These are phyloP conservation scores for Sporothrix sp. DNA, from an alignment of 2,329 filamentous ascomycete species.

Conservation along the genomic window DNA sequence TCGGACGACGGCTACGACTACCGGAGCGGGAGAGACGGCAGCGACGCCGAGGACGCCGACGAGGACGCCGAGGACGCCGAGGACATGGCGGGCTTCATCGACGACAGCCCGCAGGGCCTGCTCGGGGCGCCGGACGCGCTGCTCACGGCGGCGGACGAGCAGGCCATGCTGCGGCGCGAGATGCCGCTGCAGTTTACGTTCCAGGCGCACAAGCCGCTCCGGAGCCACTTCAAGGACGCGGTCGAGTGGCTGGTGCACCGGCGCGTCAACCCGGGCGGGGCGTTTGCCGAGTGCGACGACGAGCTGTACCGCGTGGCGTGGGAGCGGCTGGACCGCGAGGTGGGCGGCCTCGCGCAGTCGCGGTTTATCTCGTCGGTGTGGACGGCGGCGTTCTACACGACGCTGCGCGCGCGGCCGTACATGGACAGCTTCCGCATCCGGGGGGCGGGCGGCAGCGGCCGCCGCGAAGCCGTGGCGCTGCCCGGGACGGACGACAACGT, in stretches of 20 bases:
- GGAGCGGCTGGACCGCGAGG: conserved; percentile 61
- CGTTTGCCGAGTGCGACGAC: conserved; percentile 48
- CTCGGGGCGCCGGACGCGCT: conserved; percentile 16
- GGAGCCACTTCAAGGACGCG: conserved; percentile 62
- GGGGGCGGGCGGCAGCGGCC: conserved; percentile 16
- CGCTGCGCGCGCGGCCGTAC: conserved; percentile 55
- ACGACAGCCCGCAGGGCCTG: conserved; percentile 30
- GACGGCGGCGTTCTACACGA: conserved; percentile 55
- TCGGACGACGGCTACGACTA: conserved; percentile 12
- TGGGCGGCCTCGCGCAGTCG: conserved; percentile 55
- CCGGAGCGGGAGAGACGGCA: no score
- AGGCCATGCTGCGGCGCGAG: conserved; percentile 29
- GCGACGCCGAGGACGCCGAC: not conserved
- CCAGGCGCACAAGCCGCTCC: conserved; percentile 55
- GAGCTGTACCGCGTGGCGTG: conserved; percentile 60
- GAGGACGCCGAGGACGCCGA: conserved; percentile 6
- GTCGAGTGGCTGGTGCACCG: conserved; percentile 77
- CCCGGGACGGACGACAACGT: conserved; percentile 27
- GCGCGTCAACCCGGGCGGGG: conserved; percentile 54
- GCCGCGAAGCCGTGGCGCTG: not conserved
- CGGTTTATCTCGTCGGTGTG: conserved; percentile 65
- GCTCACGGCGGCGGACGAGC: conserved; percentile 39
- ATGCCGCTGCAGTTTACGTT: conserved; percentile 62
- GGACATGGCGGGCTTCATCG: conserved; percentile 50
- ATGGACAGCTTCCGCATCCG: conserved; percentile 41